These are phyloP conservation scores for Fusarium musae DNA, from an alignment of 2,329 filamentous ascomycete species.

Conservation along the genomic window DNA sequence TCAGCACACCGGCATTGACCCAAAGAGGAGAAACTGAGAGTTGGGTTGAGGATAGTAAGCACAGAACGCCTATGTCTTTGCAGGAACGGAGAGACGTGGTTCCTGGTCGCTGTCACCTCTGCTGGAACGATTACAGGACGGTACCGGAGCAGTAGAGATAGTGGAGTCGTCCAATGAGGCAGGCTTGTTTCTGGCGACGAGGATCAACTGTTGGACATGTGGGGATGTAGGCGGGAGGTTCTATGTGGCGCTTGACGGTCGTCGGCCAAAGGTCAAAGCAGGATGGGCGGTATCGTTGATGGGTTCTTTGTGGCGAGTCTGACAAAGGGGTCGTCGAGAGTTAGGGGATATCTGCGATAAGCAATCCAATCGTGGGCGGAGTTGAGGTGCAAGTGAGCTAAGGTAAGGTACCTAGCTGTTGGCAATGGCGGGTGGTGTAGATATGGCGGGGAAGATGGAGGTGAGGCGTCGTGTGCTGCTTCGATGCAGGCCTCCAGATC, in stretches of 20 bases:
- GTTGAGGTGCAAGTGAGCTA: constrained; percentile 31
- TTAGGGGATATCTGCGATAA: constrained; percentile 30
- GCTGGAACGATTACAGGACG: constrained; percentile 37
- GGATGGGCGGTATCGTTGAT: constrained; percentile 16
- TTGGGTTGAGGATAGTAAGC: constrained; percentile 34
- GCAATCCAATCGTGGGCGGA: constrained; percentile 36
- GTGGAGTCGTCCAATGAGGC: constrained; percentile 46
- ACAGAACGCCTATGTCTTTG: constrained; percentile 22
- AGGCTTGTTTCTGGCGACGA: constrained; percentile 44
- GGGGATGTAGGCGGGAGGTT: constrained; percentile 43
- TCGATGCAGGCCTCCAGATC: constrained; percentile 32
- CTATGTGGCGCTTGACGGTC: constrained; percentile 40
- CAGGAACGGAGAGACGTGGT: constrained; percentile 23
- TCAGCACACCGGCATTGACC: constrained; percentile 47
- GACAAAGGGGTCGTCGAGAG: not conserved
- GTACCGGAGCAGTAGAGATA: constrained; percentile 36
- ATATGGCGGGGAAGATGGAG: constrained; percentile 32
- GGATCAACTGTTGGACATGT: constrained; percentile 45
- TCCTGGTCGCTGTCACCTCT: constrained; percentile 26
- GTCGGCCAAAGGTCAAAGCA: constrained; percentile 30
- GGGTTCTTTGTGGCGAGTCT: constrained; percentile 16
- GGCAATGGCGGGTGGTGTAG: constrained; percentile 29
- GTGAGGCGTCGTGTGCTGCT: constrained; percentile 39
- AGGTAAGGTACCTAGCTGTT: constrained; percentile 35
- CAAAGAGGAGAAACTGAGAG: constrained; percentile 26